A percentile compares a stretch with the other conserved stretches of the same genome.
phyloP scores from a whole-genome alignment of 176 grass and related monocot species.

The Oryza glaberrima region DNA sequence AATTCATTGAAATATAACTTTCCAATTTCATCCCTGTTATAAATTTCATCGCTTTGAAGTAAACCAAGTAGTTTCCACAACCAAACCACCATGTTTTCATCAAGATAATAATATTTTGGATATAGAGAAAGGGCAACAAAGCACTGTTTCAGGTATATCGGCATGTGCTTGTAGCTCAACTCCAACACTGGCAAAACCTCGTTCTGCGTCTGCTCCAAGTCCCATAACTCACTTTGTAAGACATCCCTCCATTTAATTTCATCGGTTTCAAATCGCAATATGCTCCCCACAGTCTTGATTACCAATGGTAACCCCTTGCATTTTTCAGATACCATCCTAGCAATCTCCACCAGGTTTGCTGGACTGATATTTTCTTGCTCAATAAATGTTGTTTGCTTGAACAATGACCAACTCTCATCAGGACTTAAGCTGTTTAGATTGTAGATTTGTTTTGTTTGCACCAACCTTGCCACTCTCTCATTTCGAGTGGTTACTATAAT shows the following conservation, averaged over 20 bases:
- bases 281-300: constrained; percentile 38
- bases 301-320: constrained; percentile 49
- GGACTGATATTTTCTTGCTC: neutral
- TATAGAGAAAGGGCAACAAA: constrained; percentile 32
- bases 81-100: constrained; percentile 21
- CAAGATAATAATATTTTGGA: constrained; percentile 29
- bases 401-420: constrained; percentile 32
- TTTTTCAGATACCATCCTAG: constrained; percentile 27
- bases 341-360: constrained; percentile 27
- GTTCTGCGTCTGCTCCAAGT: neutral
- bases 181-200: constrained; percentile 38
- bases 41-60: neutral
- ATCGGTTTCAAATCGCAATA: constrained; percentile 29
- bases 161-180: constrained; percentile 46
- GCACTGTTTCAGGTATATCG: constrained; percentile 21
- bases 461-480: constrained; percentile 22
- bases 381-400: constrained; percentile 11
- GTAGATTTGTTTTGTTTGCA: constrained; percentile 33
- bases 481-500: constrained; percentile 49
- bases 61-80: constrained; percentile 41
- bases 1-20: constrained; percentile 31
- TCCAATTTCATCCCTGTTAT: constrained; percentile 21
- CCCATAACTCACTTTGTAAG: constrained; percentile 48
- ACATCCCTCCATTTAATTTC: constrained; percentile 35
- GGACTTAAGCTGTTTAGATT: neutral